These are phyloP conservation scores for Nadsonia starkeyi-henricii DNA, from an alignment of 1,139 yeast species.

Conservation along the genomic window DNA sequence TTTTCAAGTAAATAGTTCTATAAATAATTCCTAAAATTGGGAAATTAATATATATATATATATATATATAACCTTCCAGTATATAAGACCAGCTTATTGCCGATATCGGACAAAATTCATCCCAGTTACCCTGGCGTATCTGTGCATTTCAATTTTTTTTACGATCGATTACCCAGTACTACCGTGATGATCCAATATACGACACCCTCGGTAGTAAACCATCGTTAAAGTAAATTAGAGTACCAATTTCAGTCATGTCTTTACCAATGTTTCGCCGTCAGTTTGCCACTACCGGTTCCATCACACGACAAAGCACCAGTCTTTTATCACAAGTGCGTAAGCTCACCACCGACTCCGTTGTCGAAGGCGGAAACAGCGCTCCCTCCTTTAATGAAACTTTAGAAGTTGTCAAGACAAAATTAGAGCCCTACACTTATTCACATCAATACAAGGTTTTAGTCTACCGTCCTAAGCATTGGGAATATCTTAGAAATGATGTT, in stretches of 20 bases:
- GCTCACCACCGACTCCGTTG: neutral
- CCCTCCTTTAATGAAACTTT: neutral
- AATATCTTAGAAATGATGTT: neutral
- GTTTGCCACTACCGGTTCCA: neutral
- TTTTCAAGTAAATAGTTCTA: too few relatives aligned
- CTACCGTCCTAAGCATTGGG: neutral
- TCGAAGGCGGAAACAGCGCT: neutral
- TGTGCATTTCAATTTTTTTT: neutral
- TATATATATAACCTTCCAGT: too few relatives aligned
- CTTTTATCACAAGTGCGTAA: neutral
- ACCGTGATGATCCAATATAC: slow-evolving; percentile 11
- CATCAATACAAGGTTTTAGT: neutral
- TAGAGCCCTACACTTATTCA: neutral
- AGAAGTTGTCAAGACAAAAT: neutral
- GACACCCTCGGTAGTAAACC: neutral
- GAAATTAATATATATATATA: too few relatives aligned
- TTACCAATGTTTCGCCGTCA: neutral
- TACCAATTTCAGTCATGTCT: neutral
- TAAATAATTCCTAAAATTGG: too few relatives aligned
- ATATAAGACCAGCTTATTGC: too few relatives aligned
- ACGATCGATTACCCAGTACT: neutral
- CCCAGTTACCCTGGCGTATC: neutral
- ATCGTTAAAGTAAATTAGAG: too few relatives aligned
- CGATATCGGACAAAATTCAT: too few relatives aligned
- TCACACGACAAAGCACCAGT: neutral